Evolutionary conservation across 441 rosid species (phyloP), one percentile per base, ranked within the genome.

Genomic region (Euphorbia schlechtendalii): DNA sequence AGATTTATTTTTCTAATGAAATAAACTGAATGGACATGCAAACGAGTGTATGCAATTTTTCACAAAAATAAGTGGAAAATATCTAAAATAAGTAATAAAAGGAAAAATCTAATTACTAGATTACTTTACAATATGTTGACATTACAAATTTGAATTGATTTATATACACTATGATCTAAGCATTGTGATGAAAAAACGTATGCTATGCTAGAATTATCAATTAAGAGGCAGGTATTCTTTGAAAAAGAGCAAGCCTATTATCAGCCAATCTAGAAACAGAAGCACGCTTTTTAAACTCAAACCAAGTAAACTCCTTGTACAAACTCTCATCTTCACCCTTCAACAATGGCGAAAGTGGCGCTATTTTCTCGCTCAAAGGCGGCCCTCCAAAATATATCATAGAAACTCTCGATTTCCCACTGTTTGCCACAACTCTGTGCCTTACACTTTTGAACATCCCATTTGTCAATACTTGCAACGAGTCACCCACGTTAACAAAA

Each of bases 331-430:
- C 82, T 9, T 62, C 69, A 5, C 76, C 70, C n/a, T 85, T 72
- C 25, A 90, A 71, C 54, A 82, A 56, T 20, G 81, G 75, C 7
- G 86, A 85, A 11, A 80, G 64, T 15, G 96, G 81, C n/a, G 82
- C 73, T 60, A 92, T 85, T 68, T 76, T 75, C 0, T 88, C 81
- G 10, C 69, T 73, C 24, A 85, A 69, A 10, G 91, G 78, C 25
- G 98, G 97, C 5, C 96, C 97, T 27, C 89, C 97, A 53, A 92
- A 92, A 36, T 85, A 92, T 71, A 85, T 79, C 71, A 76, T 84
- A 3, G 98, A 92, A 79, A 86, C 68, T 46, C 98, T 82, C 34
- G 98, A 68, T 71, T 82, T 79, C n/a, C 5, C 36, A 9, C 79
- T 78, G 68, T 84, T 83, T 0, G 86, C 78, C 69, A 86, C 13